Percentiles rank a stretch among this genome's conserved stretches.
Evolutionary conservation across 2,329 filamentous ascomycete genomes (phyloP).

Genomic region (Monosporascus sp.): DNA sequence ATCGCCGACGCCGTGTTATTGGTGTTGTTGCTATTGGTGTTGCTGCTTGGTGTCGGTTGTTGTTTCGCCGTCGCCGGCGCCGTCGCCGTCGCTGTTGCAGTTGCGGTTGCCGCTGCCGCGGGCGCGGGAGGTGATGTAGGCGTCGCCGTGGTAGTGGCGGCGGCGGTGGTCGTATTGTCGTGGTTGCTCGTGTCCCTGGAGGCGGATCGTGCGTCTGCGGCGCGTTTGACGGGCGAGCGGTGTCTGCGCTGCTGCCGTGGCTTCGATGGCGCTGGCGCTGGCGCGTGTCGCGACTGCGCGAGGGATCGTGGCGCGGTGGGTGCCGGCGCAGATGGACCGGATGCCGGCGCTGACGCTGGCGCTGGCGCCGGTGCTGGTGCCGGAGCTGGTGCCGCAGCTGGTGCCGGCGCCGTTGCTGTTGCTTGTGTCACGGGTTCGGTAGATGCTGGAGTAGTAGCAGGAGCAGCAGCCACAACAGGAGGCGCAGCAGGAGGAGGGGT

Average conservation of each 20-base stretch:
- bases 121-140: slow-evolving; percentile 7
- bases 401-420: slow-evolving; percentile 5
- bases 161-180: slow-evolving; percentile 3
- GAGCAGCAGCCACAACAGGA: slow-evolving; percentile 2
- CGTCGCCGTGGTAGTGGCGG: slow-evolving; percentile 13
- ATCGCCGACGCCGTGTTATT: slow-evolving; percentile 19
- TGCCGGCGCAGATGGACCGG: slow-evolving; percentile 5
- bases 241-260: slow-evolving; percentile 16
- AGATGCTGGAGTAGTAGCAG: slow-evolving; percentile 5
- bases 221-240: slow-evolving; percentile 11
- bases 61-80: slow-evolving; percentile 12
- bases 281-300: slow-evolving; percentile 29
- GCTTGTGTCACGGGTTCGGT: slow-evolving; percentile 3
- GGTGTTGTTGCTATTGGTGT: slow-evolving; percentile 1
- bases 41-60: slow-evolving; percentile 4
- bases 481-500: slow-evolving; percentile 1
- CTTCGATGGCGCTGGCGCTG: background rate
- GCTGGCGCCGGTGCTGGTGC: slow-evolving; percentile 9
- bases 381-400: slow-evolving; percentile 8
- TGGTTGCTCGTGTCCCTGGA: slow-evolving; percentile 1
- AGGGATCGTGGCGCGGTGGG: slow-evolving; percentile 19
- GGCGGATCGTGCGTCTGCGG: slow-evolving; percentile 1
- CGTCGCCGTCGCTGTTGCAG: slow-evolving; percentile 5
- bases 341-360: slow-evolving; percentile 7
- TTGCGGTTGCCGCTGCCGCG: slow-evolving; percentile 4